Base-by-base conservation (phyloP, 2,329 filamentous ascomycete species). In the Acrocalymma vagum region DNA sequence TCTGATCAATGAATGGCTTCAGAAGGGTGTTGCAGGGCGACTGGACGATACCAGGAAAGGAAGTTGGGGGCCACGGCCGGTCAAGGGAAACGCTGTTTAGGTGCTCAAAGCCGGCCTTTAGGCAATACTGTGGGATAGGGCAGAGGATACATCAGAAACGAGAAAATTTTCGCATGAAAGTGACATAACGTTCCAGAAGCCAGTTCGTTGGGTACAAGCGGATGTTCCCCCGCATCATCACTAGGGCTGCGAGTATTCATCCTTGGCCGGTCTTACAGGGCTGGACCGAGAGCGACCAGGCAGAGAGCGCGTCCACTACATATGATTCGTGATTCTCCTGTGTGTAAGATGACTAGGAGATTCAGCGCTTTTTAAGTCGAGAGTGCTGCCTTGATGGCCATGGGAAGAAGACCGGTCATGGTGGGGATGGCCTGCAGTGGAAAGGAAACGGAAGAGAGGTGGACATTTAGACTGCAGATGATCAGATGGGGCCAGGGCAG, bases 331-430 rank as follows among this genome's bases (percentile, higher is more conserved):
- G 18, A 33, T 29, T 39, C 13, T 39, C 41, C 38, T 44, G 38
- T 44, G 51, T 26, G 45, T 46, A 42, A 43, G 22, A 44, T 37
- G 44, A 43, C 25, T 17, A 45, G 22, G 13, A 31, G 8, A 40
- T 42, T 50, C 45, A 53, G 38, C 51, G 58, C 43, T 48, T 50
- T 18, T 32, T 30, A 35, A 28, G 23, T 29, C 27, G 38, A 29
- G 29, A 51, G 40, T 61, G 64, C 59, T 65, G 63, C 62, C 63
- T 68, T 52, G 58, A 53, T 38, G 29, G 25, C 25, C n/a, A 38
- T 25, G 39, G 32, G n/a, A 43, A 48, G 21, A 34, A 62, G 53
- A 67, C 65, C 64, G 65, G 64, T 65, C 41, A 55, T 51, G 29
- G 62, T 62, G 64, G 64, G 56, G 48, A 25, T 30, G 29, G 22